Base-by-base conservation (phyloP, 495 filamentous ascomycete species). In the Amphirosellinia nigrospora region DNA sequence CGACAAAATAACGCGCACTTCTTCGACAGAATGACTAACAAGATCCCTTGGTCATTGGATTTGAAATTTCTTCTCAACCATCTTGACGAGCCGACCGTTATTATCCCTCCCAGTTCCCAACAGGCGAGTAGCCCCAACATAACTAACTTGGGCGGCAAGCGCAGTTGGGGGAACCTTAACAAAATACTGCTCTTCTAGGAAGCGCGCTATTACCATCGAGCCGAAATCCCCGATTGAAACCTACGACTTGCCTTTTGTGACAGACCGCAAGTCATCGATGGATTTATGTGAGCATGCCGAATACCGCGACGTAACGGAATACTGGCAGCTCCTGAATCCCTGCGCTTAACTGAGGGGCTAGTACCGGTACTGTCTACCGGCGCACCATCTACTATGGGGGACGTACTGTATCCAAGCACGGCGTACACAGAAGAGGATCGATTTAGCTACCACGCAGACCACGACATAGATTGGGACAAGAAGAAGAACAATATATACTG, bases 11-110 rank as follows among this genome's bases (percentile, higher is more conserved):
- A 73, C 1, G 41, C 53, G 1, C n/a, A 62, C 0, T 32, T 77
- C 28, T 72, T 79, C 38, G 67, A 79, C 36, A 66, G 15, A 2
- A 89, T 93, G 84, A 83, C 94, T 68, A 76, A 83, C n/a, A 77
- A 83, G 1, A 89, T 94, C 73, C 81, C 84, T 3, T 73, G 86
- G 52, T 84, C 83, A 64, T 78, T 92, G 0, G 88, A 94, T 72
- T 89, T 94, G 85, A 88, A 91, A 69, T 77, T 96, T 53, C 88
- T 89, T 0, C 90, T 94, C 76, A 96, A 95, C 75, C 82, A 88
- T 13, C 89, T 94, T 67, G 92, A 96, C 73, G 93, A 94, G 74
- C 90, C 90, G 26, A 82, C 89, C 5, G 89, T 95, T 4, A 78
- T 93, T 19, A 78, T 93, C 4, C 88, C 90, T 0, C 70, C 72